Percentiles rank a stretch among this genome's conserved stretches.
Evolutionary conservation across 1,284 basidiomycete species (phyloP).

Genomic region (Leccinum idahoense): DNA sequence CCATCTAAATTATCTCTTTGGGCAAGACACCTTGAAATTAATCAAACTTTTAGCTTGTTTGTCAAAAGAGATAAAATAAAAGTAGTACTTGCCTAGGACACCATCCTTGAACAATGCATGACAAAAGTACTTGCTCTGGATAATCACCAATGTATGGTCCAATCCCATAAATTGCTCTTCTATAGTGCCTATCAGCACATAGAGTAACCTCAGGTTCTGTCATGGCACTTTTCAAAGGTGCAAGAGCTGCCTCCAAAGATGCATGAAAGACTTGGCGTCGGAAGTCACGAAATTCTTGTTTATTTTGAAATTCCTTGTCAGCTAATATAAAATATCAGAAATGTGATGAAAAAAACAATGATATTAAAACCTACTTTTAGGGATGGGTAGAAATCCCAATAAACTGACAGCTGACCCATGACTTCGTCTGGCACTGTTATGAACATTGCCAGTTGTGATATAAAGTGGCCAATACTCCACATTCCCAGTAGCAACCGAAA

Average conservation of each 20-base stretch:
- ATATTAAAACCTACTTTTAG: background rate
- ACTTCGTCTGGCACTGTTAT: background rate
- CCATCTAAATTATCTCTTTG: too few relatives aligned
- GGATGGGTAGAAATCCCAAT: background rate
- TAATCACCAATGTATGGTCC: too few relatives aligned
- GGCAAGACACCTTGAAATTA: too few relatives aligned
- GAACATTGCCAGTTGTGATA: background rate
- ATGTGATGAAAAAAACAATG: background rate
- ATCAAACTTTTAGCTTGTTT: too few relatives aligned
- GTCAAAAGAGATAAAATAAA: too few relatives aligned
- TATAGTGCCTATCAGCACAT: too few relatives aligned
- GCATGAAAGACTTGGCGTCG: background rate
- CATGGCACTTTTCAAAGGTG: too few relatives aligned
- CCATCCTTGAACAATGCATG: too few relatives aligned
- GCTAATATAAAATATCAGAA: background rate
- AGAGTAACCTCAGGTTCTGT: too few relatives aligned
- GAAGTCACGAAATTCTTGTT: background rate
- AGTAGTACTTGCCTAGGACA: too few relatives aligned
- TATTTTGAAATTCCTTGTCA: background rate
- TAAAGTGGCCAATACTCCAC: background rate
- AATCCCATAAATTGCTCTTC: too few relatives aligned
- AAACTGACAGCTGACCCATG: background rate
- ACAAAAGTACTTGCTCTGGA: too few relatives aligned
- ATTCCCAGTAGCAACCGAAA: slow-evolving; percentile 3
- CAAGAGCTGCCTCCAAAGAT: background rate